phyloP scores from a whole-genome alignment of 2,329 filamentous ascomycete species.

The Ascochyta pisi region DNA sequence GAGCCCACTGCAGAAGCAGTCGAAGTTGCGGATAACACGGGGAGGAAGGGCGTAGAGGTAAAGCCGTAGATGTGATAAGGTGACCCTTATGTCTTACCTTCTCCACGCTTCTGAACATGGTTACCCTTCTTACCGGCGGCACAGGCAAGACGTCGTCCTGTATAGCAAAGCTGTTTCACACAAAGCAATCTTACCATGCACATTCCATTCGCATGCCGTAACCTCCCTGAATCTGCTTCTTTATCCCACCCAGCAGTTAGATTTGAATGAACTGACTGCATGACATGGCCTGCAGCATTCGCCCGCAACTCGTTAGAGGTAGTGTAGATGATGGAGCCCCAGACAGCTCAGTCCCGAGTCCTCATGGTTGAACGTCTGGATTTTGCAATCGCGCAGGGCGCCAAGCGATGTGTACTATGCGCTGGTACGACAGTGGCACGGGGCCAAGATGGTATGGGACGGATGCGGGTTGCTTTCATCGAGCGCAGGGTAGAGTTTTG shows the following conservation, averaged over 20 bases:
- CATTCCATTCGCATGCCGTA: background rate
- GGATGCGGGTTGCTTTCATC: background rate
- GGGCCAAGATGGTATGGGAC: background rate
- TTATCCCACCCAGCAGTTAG: background rate
- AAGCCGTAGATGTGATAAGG: background rate
- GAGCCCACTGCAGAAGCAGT: constrained; percentile 55
- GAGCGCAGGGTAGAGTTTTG: background rate
- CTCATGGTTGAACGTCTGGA: background rate
- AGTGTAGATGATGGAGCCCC: background rate
- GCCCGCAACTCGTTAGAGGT: background rate
- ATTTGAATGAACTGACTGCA: background rate
- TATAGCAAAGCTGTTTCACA: constrained; percentile 33
- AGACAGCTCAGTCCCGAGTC: background rate
- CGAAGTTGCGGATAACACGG: constrained; percentile 41
- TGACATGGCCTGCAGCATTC: background rate
- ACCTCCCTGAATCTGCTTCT: background rate
- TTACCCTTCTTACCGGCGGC: constrained; percentile 55
- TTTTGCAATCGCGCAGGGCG: background rate
- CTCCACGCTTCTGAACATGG: background rate
- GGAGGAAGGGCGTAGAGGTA: constrained; percentile 16
- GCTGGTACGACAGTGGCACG: background rate
- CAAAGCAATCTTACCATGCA: too few species aligned
- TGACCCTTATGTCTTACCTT: background rate
- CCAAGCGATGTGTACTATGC: background rate
- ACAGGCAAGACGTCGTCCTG: constrained; percentile 56